Evolutionary conservation across 1,139 yeast genomes (phyloP), one percentile per base, ranked within the genome.

Genomic region (Yamadazyma atmosphaerica): DNA sequence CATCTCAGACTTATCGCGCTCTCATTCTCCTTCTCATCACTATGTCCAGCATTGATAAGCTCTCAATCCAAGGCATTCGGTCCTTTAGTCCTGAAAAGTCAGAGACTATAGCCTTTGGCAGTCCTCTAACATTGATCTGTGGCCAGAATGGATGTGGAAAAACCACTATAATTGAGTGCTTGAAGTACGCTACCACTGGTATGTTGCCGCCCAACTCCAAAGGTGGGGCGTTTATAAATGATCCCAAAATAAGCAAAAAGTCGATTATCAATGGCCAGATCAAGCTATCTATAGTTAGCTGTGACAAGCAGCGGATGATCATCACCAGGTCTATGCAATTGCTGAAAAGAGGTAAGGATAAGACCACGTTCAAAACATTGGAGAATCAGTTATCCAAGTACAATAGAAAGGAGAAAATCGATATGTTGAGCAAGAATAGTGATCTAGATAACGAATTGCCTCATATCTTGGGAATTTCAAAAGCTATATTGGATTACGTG

Each of bases 81-180:
- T 89, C 98, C 0, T 94, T 92, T 56, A 94, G 86, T 49, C 83
- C 88, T 13, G 82, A 83, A 46, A 79, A 81, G 35, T 74, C 87
- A 21, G 97, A 92, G 54, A 84, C 90, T 2, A 88, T 94, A 44
- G 88, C 86, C 55, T 94, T 94, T 61, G 92, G 92, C 9, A 79
- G 79, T 34, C 99, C 99, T 0, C 64, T 94, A 53, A 94, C 98
- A 0, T 70, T 94, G 39, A 92, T 94, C 42, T 96, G 95, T 35
- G 99, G 99, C 0, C 88, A 86, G 43, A 94, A 94, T 63, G 99
- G 98, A 30, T 85, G 96, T 28, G 99, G 99, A n/a, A 94, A 94
- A 59, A 94, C 99, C 45, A 90, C 98, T 1, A 83, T 94, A 39
- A 94, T 94, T 45, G 99, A 94, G 60, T 89, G 97, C 57, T 68